phyloP scores from a whole-genome alignment of 495 filamentous ascomycete genomes.

The Glutinoglossum americanum region DNA sequence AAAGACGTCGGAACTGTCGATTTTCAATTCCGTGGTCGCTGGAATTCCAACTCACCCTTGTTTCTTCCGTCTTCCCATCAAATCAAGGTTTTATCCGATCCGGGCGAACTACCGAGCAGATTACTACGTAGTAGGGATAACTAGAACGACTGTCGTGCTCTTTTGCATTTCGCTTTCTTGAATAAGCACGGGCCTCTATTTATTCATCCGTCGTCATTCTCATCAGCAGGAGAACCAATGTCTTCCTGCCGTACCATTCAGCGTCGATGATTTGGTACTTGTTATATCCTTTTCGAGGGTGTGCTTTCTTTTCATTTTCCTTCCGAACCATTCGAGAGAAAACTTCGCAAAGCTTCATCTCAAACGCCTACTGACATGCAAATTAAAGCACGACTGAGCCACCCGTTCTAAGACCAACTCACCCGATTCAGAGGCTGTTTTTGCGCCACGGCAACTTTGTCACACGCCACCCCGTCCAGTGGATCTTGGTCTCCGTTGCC shows the following conservation, averaged over 20 bases:
- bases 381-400: slow-evolving; percentile 31
- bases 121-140: no score
- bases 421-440: slow-evolving; percentile 38
- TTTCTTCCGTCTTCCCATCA: no score
- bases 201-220: neutral
- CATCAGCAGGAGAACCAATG: neutral
- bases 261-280: slow-evolving; percentile 36
- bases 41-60: no score
- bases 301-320: slow-evolving; percentile 11
- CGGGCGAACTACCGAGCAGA: no score
- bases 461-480: slow-evolving; percentile 42
- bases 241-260: neutral
- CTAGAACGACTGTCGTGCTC: no score
- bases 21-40: no score
- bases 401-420: slow-evolving; percentile 32
- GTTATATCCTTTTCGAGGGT: slow-evolving; percentile 42
- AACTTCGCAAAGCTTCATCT: slow-evolving; percentile 1
- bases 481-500: slow-evolving; percentile 40
- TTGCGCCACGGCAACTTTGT: slow-evolving; percentile 38
- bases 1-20: no score
- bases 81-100: neutral
- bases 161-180: neutral
- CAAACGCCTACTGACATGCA: slow-evolving; percentile 6
- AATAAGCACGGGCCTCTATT: neutral
- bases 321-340: slow-evolving; percentile 7